A percentile compares a stretch with the other conserved stretches of the same genome.
Evolutionary conservation across 495 filamentous ascomycete genomes (phyloP).

Genomic region (Endocarpon pusillum): DNA sequence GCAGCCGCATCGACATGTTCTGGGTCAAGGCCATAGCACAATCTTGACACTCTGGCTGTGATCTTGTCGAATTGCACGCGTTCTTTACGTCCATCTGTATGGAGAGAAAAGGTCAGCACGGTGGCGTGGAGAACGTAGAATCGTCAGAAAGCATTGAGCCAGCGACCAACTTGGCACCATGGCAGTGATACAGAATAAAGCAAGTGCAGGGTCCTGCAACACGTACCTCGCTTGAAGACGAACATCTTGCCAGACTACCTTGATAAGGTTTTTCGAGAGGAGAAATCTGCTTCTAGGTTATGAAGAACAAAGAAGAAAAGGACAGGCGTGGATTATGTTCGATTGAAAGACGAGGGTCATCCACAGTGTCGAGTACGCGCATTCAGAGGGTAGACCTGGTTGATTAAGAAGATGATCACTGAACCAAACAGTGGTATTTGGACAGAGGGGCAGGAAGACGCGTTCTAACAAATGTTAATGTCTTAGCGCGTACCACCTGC

Average conservation of each 20-base stretch:
- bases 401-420: no score
- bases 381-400: no score
- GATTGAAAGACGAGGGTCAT: no score
- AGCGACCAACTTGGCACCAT: background rate
- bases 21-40: constrained; percentile 91
- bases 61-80: constrained; percentile 99
- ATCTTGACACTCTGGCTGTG: constrained; percentile 88
- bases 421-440: no score
- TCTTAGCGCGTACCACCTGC: no score
- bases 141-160: background rate
- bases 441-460: no score
- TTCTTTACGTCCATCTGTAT: constrained; percentile 91
- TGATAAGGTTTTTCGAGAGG: constrained; percentile 5
- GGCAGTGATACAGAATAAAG: background rate
- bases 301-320: constrained; percentile 7
- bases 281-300: constrained; percentile 6
- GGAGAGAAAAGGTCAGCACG: constrained; percentile 2
- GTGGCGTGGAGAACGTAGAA: constrained; percentile 13
- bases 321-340: constrained; percentile 2
- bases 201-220: constrained; percentile 4
- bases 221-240: constrained; percentile 55
- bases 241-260: constrained; percentile 32
- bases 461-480: no score
- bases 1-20: constrained; percentile 96
- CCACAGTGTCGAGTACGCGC: no score